Evolutionary conservation across 108 stramenopile genomes (phyloP).

Genomic region (Discostella pseudostelligera): DNA sequence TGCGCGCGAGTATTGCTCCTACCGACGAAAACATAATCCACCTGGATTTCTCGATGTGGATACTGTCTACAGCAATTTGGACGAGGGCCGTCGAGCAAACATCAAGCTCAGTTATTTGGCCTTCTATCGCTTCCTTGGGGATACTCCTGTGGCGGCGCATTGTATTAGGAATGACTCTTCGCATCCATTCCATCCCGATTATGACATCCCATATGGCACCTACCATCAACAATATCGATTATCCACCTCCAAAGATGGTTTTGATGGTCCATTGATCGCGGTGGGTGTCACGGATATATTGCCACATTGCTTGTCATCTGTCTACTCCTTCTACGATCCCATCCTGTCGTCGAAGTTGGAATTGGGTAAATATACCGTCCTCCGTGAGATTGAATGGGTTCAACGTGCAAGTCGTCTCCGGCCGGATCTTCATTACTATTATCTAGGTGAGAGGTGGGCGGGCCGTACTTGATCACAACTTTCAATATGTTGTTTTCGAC

Average conservation of each 20-base stretch:
- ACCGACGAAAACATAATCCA: conserved; percentile 15
- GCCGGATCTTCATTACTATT: conserved; percentile 81
- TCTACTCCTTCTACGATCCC: conserved; percentile 96
- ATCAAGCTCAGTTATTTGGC: conserved; percentile 36
- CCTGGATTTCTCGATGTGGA: conserved; percentile 46
- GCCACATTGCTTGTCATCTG: conserved; percentile 88
- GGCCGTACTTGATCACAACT: background rate
- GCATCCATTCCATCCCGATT: conserved; percentile 12
- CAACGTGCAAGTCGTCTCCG: conserved; percentile 37
- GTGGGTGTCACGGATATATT: conserved; percentile 94
- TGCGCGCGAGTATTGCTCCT: conserved; percentile 15
- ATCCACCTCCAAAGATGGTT: conserved; percentile 35
- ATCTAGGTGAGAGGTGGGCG: conserved; percentile 50
- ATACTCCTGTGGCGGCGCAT: conserved; percentile 54
- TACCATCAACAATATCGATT: conserved; percentile 92
- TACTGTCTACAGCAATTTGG: conserved; percentile 44
- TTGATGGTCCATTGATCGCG: conserved; percentile 76
- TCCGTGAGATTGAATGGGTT: conserved; percentile 93
- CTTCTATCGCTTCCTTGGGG: conserved; percentile 78
- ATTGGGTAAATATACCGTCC: conserved; percentile 90
- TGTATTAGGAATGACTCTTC: background rate
- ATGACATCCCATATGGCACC: conserved; percentile 57
- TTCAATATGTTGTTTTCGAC: background rate
- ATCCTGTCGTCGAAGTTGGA: conserved; percentile 61
- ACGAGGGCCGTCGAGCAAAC: conserved; percentile 27